A percentile compares a stretch with the other conserved stretches of the same genome.
phyloP scores from a whole-genome alignment of 2,329 filamentous ascomycete species.

The Sarocladium kiliense region DNA sequence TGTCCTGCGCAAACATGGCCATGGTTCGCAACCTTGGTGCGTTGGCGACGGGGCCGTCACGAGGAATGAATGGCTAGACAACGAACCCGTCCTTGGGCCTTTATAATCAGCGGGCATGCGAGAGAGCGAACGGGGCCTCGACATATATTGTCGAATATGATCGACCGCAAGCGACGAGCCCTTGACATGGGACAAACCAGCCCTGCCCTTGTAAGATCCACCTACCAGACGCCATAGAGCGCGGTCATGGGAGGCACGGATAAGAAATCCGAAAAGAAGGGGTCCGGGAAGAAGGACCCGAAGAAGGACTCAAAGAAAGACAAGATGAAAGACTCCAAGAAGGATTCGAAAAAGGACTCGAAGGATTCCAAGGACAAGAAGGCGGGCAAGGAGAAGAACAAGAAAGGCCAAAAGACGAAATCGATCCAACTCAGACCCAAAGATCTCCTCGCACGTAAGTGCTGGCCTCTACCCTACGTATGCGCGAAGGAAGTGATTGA shows the following conservation, averaged over 20 bases:
- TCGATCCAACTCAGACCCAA: slow-evolving; percentile 32
- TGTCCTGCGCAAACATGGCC: slow-evolving; percentile 2
- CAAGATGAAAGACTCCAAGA: not conserved
- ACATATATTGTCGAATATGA: no score
- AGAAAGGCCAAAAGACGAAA: slow-evolving; percentile 36
- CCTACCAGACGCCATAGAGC: not conserved
- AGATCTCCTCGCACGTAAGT: not conserved
- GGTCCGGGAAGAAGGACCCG: no score
- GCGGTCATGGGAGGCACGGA: not conserved
- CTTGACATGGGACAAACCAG: not conserved
- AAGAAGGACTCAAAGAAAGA: not conserved
- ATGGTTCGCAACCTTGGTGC: not conserved
- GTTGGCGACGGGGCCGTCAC: not conserved
- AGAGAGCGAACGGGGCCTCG: no score
- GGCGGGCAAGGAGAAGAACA: slow-evolving; percentile 23
- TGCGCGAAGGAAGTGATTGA: not conserved
- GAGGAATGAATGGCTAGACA: not conserved
- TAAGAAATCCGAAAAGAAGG: not conserved
- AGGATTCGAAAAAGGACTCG: not conserved
- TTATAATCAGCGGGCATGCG: no score
- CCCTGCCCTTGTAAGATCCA: not conserved
- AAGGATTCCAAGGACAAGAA: not conserved
- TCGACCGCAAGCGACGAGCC: no score
- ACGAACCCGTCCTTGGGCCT: no score
- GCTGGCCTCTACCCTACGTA: not conserved